These are phyloP conservation scores for Populus tremula DNA, from an alignment of 345 rosid genomes.

Conservation along the genomic window DNA sequence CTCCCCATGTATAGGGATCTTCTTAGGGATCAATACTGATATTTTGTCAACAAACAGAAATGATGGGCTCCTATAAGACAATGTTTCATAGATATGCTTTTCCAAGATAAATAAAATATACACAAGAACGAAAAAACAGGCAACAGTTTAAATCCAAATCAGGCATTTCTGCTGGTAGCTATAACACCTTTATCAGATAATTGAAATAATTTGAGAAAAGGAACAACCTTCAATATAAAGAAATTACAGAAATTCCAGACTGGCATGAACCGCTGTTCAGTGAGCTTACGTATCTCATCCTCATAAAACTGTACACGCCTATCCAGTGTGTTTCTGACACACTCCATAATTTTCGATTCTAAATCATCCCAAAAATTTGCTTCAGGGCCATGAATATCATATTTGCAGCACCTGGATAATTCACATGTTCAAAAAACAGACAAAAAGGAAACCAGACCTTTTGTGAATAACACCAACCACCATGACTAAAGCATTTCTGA, in stretches of 20 bases:
- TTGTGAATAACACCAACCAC: not conserved
- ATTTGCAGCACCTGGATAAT: constrained; percentile 83
- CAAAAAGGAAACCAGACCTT: too few species aligned
- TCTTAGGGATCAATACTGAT: not conserved
- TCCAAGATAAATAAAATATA: constrained; percentile 4
- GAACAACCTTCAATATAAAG: constrained; percentile 86
- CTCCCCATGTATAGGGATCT: not conserved
- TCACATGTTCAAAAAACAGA: constrained; percentile 6
- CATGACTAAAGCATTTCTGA: not conserved
- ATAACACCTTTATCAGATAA: constrained; percentile 12
- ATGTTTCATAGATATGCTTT: constrained; percentile 6
- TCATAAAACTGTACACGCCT: constrained; percentile 87
- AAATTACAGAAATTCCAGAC: constrained; percentile 96
- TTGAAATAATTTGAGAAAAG: constrained; percentile 26
- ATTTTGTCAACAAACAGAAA: constrained; percentile 2
- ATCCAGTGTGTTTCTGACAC: constrained; percentile 79
- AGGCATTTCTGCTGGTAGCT: constrained; percentile 14
- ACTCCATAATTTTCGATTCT: constrained; percentile 79
- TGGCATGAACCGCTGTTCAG: constrained; percentile 90
- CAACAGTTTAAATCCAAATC: not conserved
- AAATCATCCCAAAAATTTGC: constrained; percentile 90
- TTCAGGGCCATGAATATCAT: constrained; percentile 76
- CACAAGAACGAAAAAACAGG: not conserved
- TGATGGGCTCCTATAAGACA: not conserved
- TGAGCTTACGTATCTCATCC: constrained; percentile 95